These are phyloP conservation scores for Rhodotorula sp. DNA, from an alignment of 1,284 basidiomycete genomes.

Conservation along the genomic window DNA sequence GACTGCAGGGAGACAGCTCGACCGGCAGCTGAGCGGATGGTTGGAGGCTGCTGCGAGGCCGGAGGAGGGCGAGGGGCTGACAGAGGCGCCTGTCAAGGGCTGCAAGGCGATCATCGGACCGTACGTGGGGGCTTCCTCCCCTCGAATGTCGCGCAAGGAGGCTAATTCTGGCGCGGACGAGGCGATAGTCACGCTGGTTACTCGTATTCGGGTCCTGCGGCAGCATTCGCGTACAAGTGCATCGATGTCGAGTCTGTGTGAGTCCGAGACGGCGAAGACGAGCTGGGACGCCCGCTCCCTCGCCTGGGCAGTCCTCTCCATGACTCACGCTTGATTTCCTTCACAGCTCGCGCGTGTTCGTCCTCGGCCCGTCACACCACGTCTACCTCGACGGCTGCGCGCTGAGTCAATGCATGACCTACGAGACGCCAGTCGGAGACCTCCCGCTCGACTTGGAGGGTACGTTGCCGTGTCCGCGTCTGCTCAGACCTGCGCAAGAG, in stretches of 20 bases:
- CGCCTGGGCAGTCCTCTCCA: not conserved
- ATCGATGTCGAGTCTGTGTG: conserved; percentile 80
- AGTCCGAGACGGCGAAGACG: conserved; percentile 40
- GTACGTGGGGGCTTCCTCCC: conserved; percentile 52
- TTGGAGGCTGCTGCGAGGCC: conserved; percentile 57
- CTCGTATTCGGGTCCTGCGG: conserved; percentile 86
- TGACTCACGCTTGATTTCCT: not conserved
- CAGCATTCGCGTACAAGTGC: conserved; percentile 92
- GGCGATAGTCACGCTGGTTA: conserved; percentile 85
- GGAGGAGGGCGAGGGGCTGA: conserved; percentile 50
- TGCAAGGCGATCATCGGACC: conserved; percentile 96
- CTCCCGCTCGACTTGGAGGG: conserved; percentile 74
- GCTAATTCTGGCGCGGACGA: conserved; percentile 9
- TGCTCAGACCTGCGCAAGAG: not conserved
- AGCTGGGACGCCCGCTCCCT: conserved; percentile 6
- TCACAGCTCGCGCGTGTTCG: conserved; percentile 66
- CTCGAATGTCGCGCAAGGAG: no score
- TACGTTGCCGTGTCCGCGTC: conserved; percentile 52
- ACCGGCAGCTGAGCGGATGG: conserved; percentile 63
- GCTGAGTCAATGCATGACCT: conserved; percentile 68
- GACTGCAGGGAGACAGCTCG: conserved; percentile 59
- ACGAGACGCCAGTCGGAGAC: conserved; percentile 82
- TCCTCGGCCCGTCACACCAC: conserved; percentile 95
- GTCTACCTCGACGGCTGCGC: conserved; percentile 84
- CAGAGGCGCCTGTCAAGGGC: conserved; percentile 63